Base-by-base conservation (phyloP, 306 rosid species). In the Trifolium dubium region DNA sequence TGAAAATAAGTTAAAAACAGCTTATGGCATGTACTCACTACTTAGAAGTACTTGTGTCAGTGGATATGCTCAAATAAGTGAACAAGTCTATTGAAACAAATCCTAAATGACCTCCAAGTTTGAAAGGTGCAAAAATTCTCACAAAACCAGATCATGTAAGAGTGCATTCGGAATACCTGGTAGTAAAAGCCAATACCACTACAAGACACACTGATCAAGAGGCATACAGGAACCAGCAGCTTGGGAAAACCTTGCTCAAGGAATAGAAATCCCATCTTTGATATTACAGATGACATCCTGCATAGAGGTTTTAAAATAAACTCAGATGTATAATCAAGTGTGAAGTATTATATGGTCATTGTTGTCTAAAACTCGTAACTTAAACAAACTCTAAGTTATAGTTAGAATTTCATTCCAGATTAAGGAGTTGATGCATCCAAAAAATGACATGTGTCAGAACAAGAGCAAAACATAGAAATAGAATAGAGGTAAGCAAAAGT, bases 211-310 rank as follows among this genome's bases (percentile, higher is more conserved):
- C 97, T 93, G 69, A 89, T 75, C 67, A 84, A 32, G 76, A 93
- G 29, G 88, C 98, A 93, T 30, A 88, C 62, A 32, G 98, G 97
- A 76, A 89, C 94, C 84, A 93, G 78, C 75, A 93, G 67, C 79
- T 74, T 85, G 71, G 74, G 86, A 86, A 93, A 93, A 44, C 96
- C 98, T 85, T 91, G 98, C 84, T 91, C 96, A 83, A 93, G 78
- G 83, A 91, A 91, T 47, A 93, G 75, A 79, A 93, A 93, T 50
- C 98, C 98, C 90, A 91, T 91, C 90, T 93, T 93, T 56, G 98
- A 93, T 78, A 89, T 89, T 44, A 93, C 98, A 64, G 98, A 91
- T 64, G 98, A 90, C 89, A 93, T 88, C 92, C 98, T 93, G 90
- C 85, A 88, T 64, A 73, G 29, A 65, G 29, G 37, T 23, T 69